Conservation (phyloP, 768 basidiomycete species). For the Pleurotus platypus region DNA sequence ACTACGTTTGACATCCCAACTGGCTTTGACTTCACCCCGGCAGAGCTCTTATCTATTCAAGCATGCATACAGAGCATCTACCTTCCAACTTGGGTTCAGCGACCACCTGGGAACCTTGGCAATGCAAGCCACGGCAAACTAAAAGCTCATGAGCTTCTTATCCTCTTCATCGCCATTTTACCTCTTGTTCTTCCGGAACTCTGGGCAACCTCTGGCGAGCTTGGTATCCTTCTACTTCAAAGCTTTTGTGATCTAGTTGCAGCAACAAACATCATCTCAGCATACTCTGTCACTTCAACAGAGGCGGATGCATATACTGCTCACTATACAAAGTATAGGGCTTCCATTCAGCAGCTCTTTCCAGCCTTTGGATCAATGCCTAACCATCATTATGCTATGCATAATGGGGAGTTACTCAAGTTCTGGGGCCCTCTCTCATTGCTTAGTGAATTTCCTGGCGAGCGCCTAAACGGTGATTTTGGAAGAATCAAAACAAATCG, state of each 20-base stretch:
- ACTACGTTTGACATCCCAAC: no score
- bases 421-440: conserved; percentile 25
- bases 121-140: conserved; percentile 33
- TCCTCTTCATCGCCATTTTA: conserved; percentile 16
- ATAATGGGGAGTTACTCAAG: conserved; percentile 22
- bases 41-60: no score
- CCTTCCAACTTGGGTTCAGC: no score
- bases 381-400: conserved; percentile 32
- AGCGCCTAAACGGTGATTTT: conserved; percentile 25
- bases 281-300: conserved; percentile 17
- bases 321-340: conserved; percentile 19
- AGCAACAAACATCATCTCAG: conserved; percentile 21
- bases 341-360: conserved; percentile 17
- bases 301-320: conserved; percentile 19
- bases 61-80: no score
- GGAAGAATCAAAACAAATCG: conserved; percentile 21
- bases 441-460: conserved; percentile 27
- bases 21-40: no score
- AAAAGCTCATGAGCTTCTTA: conserved; percentile 25
- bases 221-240: conserved; percentile 8
- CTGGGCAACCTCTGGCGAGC: background rate
- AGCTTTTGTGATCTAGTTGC: conserved; percentile 22
- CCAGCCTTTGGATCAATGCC: conserved; percentile 17
- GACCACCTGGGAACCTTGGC: no score
- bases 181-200: background rate